Evolutionary conservation across 164 flowering plant species (phyloP).

Genomic region (Annona cherimola): DNA sequence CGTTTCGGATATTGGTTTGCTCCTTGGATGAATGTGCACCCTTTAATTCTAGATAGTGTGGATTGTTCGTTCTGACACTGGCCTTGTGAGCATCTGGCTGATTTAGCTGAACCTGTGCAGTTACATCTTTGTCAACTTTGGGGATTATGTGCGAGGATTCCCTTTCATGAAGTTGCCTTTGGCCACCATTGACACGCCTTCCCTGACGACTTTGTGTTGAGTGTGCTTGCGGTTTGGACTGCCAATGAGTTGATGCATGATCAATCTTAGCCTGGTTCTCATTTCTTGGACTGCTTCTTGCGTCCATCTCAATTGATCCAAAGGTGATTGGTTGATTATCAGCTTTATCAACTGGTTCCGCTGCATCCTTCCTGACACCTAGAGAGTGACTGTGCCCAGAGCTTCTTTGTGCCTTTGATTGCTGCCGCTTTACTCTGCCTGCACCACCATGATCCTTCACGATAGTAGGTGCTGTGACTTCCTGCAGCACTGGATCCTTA

Average conservation of each 20-base stretch:
- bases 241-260: constrained; percentile 62
- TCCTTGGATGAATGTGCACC: constrained; percentile 25
- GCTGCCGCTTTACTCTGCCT: constrained; percentile 49
- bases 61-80: constrained; percentile 14
- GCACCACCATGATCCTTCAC: constrained; percentile 42
- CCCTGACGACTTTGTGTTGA: constrained; percentile 31
- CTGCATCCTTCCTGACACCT: constrained; percentile 30
- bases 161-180: constrained; percentile 28
- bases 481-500: constrained; percentile 21
- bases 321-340: constrained; percentile 15
- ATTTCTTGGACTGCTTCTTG: constrained; percentile 21
- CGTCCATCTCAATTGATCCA: constrained; percentile 39
- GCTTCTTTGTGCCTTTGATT: constrained; percentile 34
- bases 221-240: constrained; percentile 57
- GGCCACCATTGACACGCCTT: constrained; percentile 28
- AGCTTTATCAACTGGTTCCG: constrained; percentile 21
- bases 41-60: constrained; percentile 27
- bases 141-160: constrained; percentile 19
- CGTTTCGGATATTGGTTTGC: constrained; percentile 28
- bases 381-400: constrained; percentile 19
- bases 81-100: constrained; percentile 17
- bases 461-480: constrained; percentile 14
- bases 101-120: constrained; percentile 17
- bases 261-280: constrained; percentile 42
- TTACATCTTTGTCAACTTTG: constrained; percentile 13